Conservation (phyloP, 192 early-diverging fungal species). For the Mortierella hygrophila region DNA sequence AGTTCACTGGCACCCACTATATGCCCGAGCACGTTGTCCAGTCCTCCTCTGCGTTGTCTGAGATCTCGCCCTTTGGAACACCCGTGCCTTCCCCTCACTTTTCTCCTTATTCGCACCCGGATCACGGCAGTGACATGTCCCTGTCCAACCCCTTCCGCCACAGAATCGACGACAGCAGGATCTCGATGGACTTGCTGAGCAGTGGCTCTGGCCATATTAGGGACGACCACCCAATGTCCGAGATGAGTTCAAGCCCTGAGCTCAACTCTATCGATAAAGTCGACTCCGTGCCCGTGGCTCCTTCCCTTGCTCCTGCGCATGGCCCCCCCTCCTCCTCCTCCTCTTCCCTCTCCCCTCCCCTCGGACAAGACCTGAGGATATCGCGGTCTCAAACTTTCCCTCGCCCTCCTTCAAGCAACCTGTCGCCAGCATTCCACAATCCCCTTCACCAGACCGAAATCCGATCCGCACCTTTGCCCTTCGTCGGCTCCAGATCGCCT, state of each 20-base stretch:
- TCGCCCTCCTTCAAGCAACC: background rate
- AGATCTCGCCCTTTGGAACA: constrained; percentile 12
- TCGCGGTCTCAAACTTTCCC: constrained; percentile 18
- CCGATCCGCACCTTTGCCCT: background rate
- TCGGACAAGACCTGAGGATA: constrained; percentile 4
- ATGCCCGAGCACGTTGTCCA: constrained; percentile 17
- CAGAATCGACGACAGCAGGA: background rate
- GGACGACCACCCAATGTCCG: background rate
- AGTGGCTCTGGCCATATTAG: background rate
- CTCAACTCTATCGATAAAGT: background rate
- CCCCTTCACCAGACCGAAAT: background rate
- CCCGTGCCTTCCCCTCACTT: constrained; percentile 24
- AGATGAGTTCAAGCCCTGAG: background rate
- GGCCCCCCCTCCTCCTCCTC: background rate
- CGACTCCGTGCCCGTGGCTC: background rate
- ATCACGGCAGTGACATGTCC: constrained; percentile 39
- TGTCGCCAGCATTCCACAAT: background rate
- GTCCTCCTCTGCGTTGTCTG: background rate
- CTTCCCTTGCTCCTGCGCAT: background rate
- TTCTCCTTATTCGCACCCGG: constrained; percentile 37
- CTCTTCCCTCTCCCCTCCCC: background rate
- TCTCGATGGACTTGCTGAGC: constrained; percentile 25
- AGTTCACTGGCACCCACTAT: constrained; percentile 45
- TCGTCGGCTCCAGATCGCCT: constrained; percentile 32
- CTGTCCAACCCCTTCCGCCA: constrained; percentile 35